Conservation (phyloP, 192 early-diverging fungal species). For the Gonapodya prolifera region DNA sequence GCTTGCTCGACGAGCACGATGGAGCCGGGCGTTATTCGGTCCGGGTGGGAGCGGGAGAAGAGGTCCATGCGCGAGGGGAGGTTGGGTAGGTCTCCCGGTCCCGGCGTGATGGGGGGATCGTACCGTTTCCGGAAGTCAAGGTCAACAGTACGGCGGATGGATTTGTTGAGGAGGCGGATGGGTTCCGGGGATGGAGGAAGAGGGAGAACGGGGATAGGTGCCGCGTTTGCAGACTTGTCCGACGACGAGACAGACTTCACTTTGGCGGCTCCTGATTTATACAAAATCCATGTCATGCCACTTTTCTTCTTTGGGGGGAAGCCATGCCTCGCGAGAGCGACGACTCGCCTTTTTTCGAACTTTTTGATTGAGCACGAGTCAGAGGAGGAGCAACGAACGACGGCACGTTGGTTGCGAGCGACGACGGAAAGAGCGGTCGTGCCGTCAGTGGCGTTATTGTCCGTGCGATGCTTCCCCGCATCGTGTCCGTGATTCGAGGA, state of each 20-base stretch:
- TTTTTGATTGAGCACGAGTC: neutral
- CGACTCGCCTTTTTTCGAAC: neutral
- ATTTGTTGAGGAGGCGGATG: neutral
- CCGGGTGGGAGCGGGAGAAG: conserved; percentile 15
- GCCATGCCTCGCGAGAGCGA: neutral
- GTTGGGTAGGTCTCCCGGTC: neutral
- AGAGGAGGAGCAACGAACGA: neutral
- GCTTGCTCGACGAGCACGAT: conserved; percentile 33
- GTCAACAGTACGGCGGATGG: conserved; percentile 26
- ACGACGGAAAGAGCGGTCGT: neutral
- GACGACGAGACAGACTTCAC: neutral
- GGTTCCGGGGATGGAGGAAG: neutral
- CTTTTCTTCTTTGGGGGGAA: neutral
- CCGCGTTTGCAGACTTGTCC: neutral
- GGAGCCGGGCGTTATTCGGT: conserved; percentile 27
- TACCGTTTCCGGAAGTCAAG: conserved; percentile 25
- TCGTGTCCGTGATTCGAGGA: no score
- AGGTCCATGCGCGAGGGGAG: conserved; percentile 17
- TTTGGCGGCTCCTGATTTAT: neutral
- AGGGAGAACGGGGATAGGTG: neutral
- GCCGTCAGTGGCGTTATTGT: no score
- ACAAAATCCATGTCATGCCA: neutral
- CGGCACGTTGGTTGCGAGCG: neutral
- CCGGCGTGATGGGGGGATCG: conserved; percentile 17
- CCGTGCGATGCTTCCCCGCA: no score